A percentile compares a stretch with the other conserved stretches of the same genome.
phyloP scores from a whole-genome alignment of 2,329 filamentous ascomycete species.

The Penicillium sp. region DNA sequence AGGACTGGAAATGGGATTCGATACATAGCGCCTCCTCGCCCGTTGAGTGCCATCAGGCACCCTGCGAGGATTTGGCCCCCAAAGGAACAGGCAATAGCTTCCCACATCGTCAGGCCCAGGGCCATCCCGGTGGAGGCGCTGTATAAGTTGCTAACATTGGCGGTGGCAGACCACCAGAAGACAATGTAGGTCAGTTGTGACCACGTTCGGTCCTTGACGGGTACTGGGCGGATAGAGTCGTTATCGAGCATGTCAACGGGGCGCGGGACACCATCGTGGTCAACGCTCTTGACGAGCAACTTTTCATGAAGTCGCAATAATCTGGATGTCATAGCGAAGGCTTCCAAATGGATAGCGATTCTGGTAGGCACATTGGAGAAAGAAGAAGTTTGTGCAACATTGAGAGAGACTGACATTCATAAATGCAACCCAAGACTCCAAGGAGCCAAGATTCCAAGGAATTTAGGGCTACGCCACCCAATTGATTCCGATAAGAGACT shows the following conservation, averaged over 20 bases:
- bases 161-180: constrained; percentile 45
- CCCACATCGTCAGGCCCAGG: constrained; percentile 53
- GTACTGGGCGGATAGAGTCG: constrained; percentile 44
- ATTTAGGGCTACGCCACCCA: not conserved
- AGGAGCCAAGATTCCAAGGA: not conserved
- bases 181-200: constrained; percentile 42
- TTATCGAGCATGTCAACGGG: constrained; percentile 35
- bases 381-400: not conserved
- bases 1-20: constrained; percentile 47
- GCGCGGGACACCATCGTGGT: constrained; percentile 15
- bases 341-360: not conserved
- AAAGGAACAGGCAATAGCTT: constrained; percentile 44
- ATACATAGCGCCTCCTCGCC: constrained; percentile 46
- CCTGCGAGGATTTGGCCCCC: constrained; percentile 43
- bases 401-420: not conserved
- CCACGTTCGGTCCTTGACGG: constrained; percentile 45
- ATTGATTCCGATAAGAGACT: not conserved
- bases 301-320: constrained; percentile 13
- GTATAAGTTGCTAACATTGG: constrained; percentile 44
- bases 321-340: not conserved
- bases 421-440: not conserved
- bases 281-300: constrained; percentile 19
- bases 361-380: not conserved
- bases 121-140: constrained; percentile 42
- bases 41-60: constrained; percentile 42